Evolutionary conservation across 768 basidiomycete genomes (phyloP), one percentile per base, ranked within the genome.

Genomic region (Lentinula guzmanii): DNA sequence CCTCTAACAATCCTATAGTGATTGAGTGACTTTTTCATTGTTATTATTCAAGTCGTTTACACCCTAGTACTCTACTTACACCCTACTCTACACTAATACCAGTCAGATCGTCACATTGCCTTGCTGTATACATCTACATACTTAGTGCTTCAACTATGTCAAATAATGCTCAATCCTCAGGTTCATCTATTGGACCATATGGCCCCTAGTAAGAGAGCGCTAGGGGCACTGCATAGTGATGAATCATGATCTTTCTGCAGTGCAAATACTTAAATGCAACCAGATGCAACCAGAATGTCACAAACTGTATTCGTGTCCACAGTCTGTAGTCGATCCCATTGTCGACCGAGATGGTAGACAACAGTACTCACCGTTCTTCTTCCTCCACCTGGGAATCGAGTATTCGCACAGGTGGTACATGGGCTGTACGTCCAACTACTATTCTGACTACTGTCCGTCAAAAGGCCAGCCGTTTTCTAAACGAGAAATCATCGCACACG

Each of bases 381-480:
- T 58, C 57, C 11, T 59, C 48, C 9, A 59, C 58, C 21, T 48
- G 41, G 18, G 2, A 39, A 4, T 41, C 58, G 28, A 35, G 31
- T n/a, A 48, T 33, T 18, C 58, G 21, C 24, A 59, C 58, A 35
- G 21, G 24, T 37, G 46, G 46, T n/a, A 48, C 42, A 16, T 59
- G 58, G 58, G 58, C 58, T 35, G 46, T 59, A 31, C 58, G 58
- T 45, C 58, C 58, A 35, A 28, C 28, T 10, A 48, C 28, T 33
- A n/a, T 48, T 33, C 8, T 45, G 6, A 56, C 37, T 21, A 28
- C 55, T 31, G 24, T 31, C 5, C 37, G 37, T 11, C 55, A 21
- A 13, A 52, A 52, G 24, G 13, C 51, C n/a, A 52, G 51, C 41
- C 55, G 24, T 10, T 4, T 28, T 43, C 41, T 31, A 11, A 15